These are phyloP conservation scores for Mycena haematopus DNA, from an alignment of 768 basidiomycete species.

Conservation along the genomic window DNA sequence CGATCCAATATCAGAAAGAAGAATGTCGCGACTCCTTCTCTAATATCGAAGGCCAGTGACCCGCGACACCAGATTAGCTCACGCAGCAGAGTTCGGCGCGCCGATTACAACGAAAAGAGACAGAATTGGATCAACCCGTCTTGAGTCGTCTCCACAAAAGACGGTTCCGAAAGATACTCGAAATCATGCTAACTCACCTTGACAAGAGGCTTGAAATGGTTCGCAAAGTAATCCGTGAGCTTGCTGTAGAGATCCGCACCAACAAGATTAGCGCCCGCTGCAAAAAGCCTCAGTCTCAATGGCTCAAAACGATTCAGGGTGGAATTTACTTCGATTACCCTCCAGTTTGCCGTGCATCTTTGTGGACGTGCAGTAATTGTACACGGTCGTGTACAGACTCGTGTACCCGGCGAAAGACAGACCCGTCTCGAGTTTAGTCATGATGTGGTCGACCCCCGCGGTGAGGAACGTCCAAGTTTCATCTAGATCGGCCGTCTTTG, in stretches of 20 bases:
- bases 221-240: conserved; percentile 87
- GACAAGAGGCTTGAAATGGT: conserved; percentile 73
- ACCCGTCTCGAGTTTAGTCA: conserved; percentile 88
- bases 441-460: conserved; percentile 83
- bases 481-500: conserved; percentile 31
- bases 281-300: conserved; percentile 26
- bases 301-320: conserved; percentile 16
- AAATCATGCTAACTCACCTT: conserved; percentile 34
- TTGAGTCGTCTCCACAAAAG: neutral
- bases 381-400: conserved; percentile 90
- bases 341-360: conserved; percentile 46
- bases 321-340: conserved; percentile 67
- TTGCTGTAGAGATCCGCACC: conserved; percentile 97
- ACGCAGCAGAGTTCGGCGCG: too few species aligned
- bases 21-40: too few species aligned
- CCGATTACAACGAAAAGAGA: too few species aligned
- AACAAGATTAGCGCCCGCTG: conserved; percentile 94
- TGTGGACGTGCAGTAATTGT: conserved; percentile 93
- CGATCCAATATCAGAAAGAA: too few species aligned
- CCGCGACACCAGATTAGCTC: too few species aligned
- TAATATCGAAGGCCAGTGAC: too few species aligned
- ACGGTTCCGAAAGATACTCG: neutral
- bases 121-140: too few species aligned
- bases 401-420: conserved; percentile 80
- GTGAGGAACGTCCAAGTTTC: conserved; percentile 32